Conservation (phyloP, 108 stramenopile genomes). For the Cyclostephanos invisitatus region DNA sequence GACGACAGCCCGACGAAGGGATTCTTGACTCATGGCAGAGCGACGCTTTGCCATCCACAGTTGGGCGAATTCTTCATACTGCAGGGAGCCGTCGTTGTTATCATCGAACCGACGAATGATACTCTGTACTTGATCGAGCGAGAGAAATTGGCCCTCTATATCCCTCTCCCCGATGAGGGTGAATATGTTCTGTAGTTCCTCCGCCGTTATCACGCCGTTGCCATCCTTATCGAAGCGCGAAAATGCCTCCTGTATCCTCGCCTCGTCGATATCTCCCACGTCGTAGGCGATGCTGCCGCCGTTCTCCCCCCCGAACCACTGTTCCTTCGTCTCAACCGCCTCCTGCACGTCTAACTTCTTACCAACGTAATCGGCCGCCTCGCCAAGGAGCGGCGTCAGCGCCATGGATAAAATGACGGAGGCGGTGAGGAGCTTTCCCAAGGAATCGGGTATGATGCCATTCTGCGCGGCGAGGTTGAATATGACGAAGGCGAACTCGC, state of each 20-base stretch:
- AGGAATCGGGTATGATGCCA: constrained; percentile 52
- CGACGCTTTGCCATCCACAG: constrained; percentile 55
- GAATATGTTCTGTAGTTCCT: constrained; percentile 50
- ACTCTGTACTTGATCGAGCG: constrained; percentile 49
- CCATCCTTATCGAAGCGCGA: constrained; percentile 67
- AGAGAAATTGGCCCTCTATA: constrained; percentile 48
- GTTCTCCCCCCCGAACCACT: constrained; percentile 48
- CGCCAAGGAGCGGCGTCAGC: constrained; percentile 66
- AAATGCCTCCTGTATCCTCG: constrained; percentile 64
- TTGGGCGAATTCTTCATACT: constrained; percentile 52
- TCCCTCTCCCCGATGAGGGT: constrained; percentile 52
- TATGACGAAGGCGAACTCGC: constrained; percentile 79
- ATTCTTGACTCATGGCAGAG: constrained; percentile 45
- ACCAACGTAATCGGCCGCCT: constrained; percentile 62
- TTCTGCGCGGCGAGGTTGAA: constrained; percentile 72
- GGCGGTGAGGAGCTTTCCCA: constrained; percentile 65
- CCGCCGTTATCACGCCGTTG: constrained; percentile 60
- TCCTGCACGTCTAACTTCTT: constrained; percentile 53
- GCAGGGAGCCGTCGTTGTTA: constrained; percentile 44
- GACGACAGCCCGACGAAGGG: constrained; percentile 50
- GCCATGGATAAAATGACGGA: constrained; percentile 82
- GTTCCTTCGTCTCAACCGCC: constrained; percentile 17
- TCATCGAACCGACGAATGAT: constrained; percentile 49
- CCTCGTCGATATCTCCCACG: constrained; percentile 50
- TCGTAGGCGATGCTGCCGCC: constrained; percentile 47